Evolutionary conservation across 2,329 filamentous ascomycete species (phyloP).

Genomic region (Xylaria sp.): DNA sequence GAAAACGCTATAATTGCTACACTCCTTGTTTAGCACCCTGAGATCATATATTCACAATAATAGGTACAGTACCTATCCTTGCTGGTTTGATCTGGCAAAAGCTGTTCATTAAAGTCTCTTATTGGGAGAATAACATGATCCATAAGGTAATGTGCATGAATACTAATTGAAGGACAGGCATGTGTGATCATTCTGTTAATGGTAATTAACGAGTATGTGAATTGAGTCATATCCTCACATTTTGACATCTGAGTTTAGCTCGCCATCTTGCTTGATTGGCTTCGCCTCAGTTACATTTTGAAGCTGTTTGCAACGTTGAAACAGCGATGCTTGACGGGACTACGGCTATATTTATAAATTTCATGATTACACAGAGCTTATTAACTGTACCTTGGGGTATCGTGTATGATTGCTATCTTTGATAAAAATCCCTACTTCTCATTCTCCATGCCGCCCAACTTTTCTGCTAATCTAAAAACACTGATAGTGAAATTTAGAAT

Average conservation of each 20-base stretch:
- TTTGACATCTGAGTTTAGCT: not conserved
- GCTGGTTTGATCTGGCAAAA: too few relatives aligned
- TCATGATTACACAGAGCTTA: not conserved
- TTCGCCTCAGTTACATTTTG: not conserved
- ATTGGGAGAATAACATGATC: not conserved
- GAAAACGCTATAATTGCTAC: not conserved
- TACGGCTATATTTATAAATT: not conserved
- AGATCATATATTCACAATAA: too few relatives aligned
- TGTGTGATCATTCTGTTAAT: too few relatives aligned
- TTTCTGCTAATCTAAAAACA: slow-evolving; percentile 75
- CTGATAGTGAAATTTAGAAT: slow-evolving; percentile 89
- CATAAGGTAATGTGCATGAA: not conserved
- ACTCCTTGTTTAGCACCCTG: not conserved
- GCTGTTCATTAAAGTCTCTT: too few relatives aligned
- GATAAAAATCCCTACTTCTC: slow-evolving; percentile 43
- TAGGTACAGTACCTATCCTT: too few relatives aligned
- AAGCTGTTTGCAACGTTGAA: not conserved
- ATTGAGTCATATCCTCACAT: not conserved
- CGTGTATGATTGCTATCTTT: slow-evolving; percentile 31
- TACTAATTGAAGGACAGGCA: not conserved
- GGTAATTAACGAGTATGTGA: not conserved
- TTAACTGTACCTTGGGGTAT: slow-evolving; percentile 31
- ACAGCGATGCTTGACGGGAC: not conserved
- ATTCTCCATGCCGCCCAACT: slow-evolving; percentile 65
- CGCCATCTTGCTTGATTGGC: not conserved